A percentile compares a stretch with the other conserved stretches of the same genome.
phyloP scores from a whole-genome alignment of 2,329 filamentous ascomycete genomes.

The Fusarium scirpi region DNA sequence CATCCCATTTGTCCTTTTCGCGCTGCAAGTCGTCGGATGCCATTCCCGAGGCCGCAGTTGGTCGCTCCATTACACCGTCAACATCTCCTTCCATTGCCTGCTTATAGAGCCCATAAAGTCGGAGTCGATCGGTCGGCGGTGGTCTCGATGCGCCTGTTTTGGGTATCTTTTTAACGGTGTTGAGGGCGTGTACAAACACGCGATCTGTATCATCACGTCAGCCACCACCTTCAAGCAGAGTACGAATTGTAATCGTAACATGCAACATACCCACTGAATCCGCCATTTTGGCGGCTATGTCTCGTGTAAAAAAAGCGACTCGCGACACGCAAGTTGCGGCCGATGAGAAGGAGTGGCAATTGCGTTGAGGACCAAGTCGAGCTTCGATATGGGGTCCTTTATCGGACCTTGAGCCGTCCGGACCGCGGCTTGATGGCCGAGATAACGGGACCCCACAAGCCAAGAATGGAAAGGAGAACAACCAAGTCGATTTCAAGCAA shows the following conservation, averaged over 20 bases:
- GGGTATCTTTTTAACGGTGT: constrained; percentile 97
- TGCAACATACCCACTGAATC: constrained; percentile 49
- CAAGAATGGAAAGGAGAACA: constrained; percentile 24
- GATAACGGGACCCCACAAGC: constrained; percentile 43
- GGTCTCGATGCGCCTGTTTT: constrained; percentile 92
- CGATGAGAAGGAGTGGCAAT: constrained; percentile 30
- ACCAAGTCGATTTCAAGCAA: constrained; percentile 1
- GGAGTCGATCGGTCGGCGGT: constrained; percentile 84
- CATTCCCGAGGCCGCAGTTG: constrained; percentile 63
- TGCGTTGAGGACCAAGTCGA: constrained; percentile 27
- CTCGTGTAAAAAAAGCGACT: constrained; percentile 22
- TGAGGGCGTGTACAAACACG: constrained; percentile 98
- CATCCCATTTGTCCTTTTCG: constrained; percentile 84
- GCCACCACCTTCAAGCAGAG: constrained; percentile 12
- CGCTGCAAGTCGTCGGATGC: constrained; percentile 66
- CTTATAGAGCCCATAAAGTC: constrained; percentile 98
- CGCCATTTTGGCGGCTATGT: constrained; percentile 42
- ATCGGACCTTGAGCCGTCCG: constrained; percentile 46
- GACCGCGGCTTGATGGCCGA: constrained; percentile 48
- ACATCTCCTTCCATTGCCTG: constrained; percentile 99
- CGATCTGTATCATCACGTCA: constrained; percentile 72
- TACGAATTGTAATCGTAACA: background rate
- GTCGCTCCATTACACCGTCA: constrained; percentile 90
- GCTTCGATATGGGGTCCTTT: constrained; percentile 39
- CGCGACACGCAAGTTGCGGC: constrained; percentile 33